A percentile compares a stretch with the other conserved stretches of the same genome.
Evolutionary conservation across 495 filamentous ascomycete species (phyloP).

Genomic region (Bryoglossum gracile): DNA sequence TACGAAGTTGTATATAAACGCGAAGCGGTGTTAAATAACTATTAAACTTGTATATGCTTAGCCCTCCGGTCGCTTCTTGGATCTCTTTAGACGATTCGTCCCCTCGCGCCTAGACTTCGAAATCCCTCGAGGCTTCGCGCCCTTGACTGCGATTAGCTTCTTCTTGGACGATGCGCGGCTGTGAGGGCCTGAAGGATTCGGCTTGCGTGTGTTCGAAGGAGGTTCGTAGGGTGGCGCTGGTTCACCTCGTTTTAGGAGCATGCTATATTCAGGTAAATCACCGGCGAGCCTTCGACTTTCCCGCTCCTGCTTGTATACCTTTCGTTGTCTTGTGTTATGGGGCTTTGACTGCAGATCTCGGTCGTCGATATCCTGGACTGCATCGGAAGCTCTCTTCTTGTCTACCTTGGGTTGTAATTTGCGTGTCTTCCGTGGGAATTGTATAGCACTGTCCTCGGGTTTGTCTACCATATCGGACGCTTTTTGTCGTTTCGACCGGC

Average conservation of each 20-base stretch:
- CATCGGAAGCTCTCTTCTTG: not conserved
- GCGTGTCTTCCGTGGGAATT: not conserved
- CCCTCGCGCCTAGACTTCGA: conserved; percentile 6
- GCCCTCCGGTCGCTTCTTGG: not conserved
- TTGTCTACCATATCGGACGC: not conserved
- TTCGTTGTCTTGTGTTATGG: not conserved
- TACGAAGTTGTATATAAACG: not conserved
- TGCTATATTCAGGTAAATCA: conserved; percentile 7
- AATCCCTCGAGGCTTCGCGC: conserved; percentile 12
- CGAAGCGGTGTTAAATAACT: not conserved
- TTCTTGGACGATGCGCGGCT: not conserved
- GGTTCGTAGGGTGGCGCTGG: not conserved
- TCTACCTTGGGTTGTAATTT: not conserved
- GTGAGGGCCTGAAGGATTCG: not conserved
- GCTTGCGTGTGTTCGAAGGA: not conserved
- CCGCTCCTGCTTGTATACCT: not conserved
- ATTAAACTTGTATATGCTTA: conserved; percentile 9
- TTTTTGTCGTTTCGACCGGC: not conserved
- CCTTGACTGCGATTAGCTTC: too few species aligned
- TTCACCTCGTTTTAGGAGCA: conserved; percentile 3
- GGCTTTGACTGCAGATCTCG: not conserved
- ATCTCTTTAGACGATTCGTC: conserved; percentile 12
- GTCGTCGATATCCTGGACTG: not conserved
- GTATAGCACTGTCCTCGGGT: not conserved
- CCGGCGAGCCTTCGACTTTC: conserved; percentile 5